Evolutionary conservation across 2,329 filamentous ascomycete species (phyloP), one percentile per base, ranked within the genome.

Genomic region (Aspergillus bombycis): DNA sequence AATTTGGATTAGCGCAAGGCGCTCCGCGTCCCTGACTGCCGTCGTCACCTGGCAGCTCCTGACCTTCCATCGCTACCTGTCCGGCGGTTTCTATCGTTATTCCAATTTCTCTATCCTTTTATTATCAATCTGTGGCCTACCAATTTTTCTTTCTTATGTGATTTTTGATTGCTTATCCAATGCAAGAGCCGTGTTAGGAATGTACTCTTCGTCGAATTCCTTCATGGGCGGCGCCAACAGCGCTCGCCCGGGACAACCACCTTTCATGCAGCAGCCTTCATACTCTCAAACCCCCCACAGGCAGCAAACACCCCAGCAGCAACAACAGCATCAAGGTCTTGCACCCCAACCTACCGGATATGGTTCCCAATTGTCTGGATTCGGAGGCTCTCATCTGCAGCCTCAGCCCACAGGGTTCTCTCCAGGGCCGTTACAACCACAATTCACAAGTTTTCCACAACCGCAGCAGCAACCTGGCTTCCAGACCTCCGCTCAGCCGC

Each of bases 161-260:
- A 32, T 61, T 50, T 26, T 48, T 21, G 21, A 52, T 59, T 30
- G 58, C 41, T 59, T 68, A 62, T 68, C 64, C 65, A 52, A 75
- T 76, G 73, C 69, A 58, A 70, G 63, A 65, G 64, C 65, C 61
- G 57, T 57, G 61, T 68, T 64, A 65, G 69, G 77, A 80, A 97
- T 97, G 94, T 98, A 92, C 82, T 95, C 93, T 70, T 92, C 90
- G 78, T 91, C 92, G 70, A 96, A 91, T 83, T 89, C 91, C 68
- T 97, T 90, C 79, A 82, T 96, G 74, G 93, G 93, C 79, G 91
- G 89, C 81, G 87, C 85, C 78, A 92, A 89, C 76, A 90, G 85
- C 83, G 87, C 90, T 77, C 91, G 89, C 65, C 91, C 91, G 57
- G 88, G 88, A 60, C 86, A 87, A 67, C 86, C 84, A 67, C 88